Evolutionary conservation across 306 rosid species (phyloP).

Genomic region (Lagenaria siceraria): DNA sequence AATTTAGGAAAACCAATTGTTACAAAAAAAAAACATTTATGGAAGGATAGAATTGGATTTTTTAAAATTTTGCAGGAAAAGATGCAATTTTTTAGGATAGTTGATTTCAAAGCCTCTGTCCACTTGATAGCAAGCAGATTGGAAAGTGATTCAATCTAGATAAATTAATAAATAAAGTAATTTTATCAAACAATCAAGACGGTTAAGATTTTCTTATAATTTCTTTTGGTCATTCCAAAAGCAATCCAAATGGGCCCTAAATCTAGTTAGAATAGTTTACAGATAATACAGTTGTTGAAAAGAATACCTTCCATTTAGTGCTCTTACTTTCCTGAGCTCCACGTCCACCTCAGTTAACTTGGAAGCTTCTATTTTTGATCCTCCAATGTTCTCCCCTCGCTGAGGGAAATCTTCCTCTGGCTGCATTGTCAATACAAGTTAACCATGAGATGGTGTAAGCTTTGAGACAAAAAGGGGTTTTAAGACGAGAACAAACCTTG

Average conservation of each 20-base stretch:
- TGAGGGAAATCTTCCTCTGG: slow-evolving; percentile 45
- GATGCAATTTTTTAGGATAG: background rate
- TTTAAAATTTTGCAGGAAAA: background rate
- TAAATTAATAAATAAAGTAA: background rate
- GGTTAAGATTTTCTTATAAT: background rate
- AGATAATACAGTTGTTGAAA: background rate
- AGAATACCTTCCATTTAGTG: slow-evolving; percentile 58
- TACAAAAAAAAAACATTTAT: background rate
- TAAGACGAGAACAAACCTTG: slow-evolving; percentile 35
- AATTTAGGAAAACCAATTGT: background rate
- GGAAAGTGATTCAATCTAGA: background rate
- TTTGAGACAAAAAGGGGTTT: background rate
- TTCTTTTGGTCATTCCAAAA: background rate
- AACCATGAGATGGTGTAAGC: slow-evolving; percentile 9
- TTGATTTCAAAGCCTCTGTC: background rate
- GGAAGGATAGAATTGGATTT: background rate
- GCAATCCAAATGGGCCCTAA: background rate
- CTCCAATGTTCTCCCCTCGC: slow-evolving; percentile 29
- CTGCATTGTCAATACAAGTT: slow-evolving; percentile 55
- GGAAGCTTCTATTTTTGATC: slow-evolving; percentile 26
- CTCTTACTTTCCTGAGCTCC: slow-evolving; percentile 28
- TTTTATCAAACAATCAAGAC: background rate
- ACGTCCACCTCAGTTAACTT: slow-evolving; percentile 46
- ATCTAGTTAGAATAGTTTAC: background rate
- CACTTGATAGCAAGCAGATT: background rate